Evolutionary conservation across 2,329 filamentous ascomycete genomes (phyloP).

Genomic region (Aspergillus proliferans): DNA sequence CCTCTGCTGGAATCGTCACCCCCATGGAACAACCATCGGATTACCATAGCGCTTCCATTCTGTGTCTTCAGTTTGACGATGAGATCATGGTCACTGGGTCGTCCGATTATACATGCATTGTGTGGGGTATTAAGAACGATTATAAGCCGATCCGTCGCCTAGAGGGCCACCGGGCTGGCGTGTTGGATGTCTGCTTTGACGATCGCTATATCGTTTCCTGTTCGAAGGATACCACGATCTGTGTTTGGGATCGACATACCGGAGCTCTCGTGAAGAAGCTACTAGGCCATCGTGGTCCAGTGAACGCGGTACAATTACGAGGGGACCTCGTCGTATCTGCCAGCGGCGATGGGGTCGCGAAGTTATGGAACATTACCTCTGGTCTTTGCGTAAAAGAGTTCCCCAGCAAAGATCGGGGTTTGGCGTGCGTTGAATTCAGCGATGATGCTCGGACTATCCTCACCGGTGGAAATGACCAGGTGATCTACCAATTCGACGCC

Average conservation of each 20-base stretch:
- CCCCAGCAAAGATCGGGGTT: conserved; percentile 78
- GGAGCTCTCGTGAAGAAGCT: conserved; percentile 71
- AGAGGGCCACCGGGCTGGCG: conserved; percentile 72
- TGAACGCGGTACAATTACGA: conserved; percentile 93
- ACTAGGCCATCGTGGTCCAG: conserved; percentile 79
- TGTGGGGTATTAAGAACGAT: conserved; percentile 75
- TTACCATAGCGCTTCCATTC: conserved; percentile 85
- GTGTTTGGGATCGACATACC: conserved; percentile 84
- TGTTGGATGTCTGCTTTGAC: conserved; percentile 91
- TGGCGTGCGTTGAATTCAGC: conserved; percentile 93
- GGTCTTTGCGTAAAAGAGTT: conserved; percentile 89
- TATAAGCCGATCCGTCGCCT: conserved; percentile 77
- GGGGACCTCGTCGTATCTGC: conserved; percentile 90
- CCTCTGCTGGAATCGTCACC: conserved; percentile 48
- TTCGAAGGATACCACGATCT: conserved; percentile 91
- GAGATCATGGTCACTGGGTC: conserved; percentile 91
- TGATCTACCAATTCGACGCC: conserved; percentile 94
- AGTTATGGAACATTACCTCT: conserved; percentile 90
- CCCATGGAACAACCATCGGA: conserved; percentile 32
- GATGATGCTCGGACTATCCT: conserved; percentile 92
- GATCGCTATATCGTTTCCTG: conserved; percentile 90
- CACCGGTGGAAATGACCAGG: conserved; percentile 89
- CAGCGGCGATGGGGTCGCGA: conserved; percentile 86
- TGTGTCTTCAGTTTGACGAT: conserved; percentile 92
- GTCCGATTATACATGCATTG: conserved; percentile 83